Evolutionary conservation across 768 basidiomycete species (phyloP), one percentile per base, ranked within the genome.

Genomic region (Lentinus tigrinus): DNA sequence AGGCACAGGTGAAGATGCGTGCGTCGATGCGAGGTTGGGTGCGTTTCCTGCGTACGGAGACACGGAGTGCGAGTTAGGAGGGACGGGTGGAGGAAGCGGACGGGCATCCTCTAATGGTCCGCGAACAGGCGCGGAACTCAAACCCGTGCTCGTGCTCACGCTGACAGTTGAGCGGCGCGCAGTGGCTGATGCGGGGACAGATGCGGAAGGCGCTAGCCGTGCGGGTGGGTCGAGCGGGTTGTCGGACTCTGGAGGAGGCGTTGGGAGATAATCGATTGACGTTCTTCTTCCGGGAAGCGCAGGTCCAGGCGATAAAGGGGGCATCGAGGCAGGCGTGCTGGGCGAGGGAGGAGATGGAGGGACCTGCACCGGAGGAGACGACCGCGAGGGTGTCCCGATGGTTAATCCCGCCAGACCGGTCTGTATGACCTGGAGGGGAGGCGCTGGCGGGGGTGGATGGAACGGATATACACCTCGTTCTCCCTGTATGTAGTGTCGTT

Each of bases 401-500:
- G 40, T 24, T 23, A 56, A 68, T 68, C 50, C 60, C 53, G 51
- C 56, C 66, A 37, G 67, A 63, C 37, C 51, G 37, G 38, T 50
- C 42, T 56, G 57, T 14, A 53, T 13, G 5, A 49, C 31, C 34
- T 52, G 57, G 11, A 54, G 24, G 49, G 28, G 63, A 56, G 36
- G 61, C 55, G 37, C 63, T 1, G 67, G 36, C 42, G 63, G 67
- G 24, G 61, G 63, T 3, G 66, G 62, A 19, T 65, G 65, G 44
- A 55, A 63, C 21, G 65, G 76, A 23, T 81, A 73, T 17, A 89
- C 82, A 24, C 88, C 87, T 26, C 80, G 81, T 68, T 92, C 89
- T 58, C 81, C 77, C 36, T 73, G 73, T 55, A 89, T 73, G 62
- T 89, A 86, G 65, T 80, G 78, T 42, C 89, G 82, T 66, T 88